Base-by-base conservation (phyloP, 805 yeast species). In the Ascoidea rubescens region DNA sequence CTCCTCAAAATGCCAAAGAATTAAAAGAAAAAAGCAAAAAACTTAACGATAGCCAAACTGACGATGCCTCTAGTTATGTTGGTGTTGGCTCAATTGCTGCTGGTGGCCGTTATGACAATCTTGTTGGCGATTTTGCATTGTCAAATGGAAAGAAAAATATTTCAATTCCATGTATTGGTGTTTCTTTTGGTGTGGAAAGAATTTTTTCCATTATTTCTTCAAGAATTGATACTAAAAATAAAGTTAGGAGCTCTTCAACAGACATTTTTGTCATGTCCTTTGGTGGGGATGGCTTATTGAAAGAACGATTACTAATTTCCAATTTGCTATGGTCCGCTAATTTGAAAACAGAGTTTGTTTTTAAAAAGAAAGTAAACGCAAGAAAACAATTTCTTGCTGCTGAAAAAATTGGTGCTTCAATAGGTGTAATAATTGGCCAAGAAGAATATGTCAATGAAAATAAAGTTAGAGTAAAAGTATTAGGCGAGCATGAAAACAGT, bases 31-130 rank as follows among this genome's bases (percentile, higher is more conserved):
- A 69, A 58, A 65, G 74, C 49, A 66, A 63, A 50, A 67, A 64
- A 49, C 54, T 60, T 54, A 21, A 21, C 28, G 28, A 21, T 21
- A 67, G 62, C 46, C 86, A 77, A 16, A 91, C 78, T 51, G 96
- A 88, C 58, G 97, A 93, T 67, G 96, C 96, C 53, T 86, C 95
- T 51, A 97, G 87, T 57, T 88, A 86, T 60, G 98, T 93, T 52
- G 99, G 99, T 60, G 96, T 91, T 47, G 99, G 99, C 43, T 93
- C 99, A 5, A 89, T 93, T 62, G 96, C 96, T 50, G 99, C 96
- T 50, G 99, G 99, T 71, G 99, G 99, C 58, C 87, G 99, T 68
- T 93, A 93, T 68, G 99, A 93, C 68, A 84, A 85, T 62, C 78
- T 93, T 55, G 98, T 93, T 45, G 96, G 96, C 59, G 93, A 93